phyloP scores from a whole-genome alignment of 768 basidiomycete genomes.

The Boletus tomentosulus region DNA sequence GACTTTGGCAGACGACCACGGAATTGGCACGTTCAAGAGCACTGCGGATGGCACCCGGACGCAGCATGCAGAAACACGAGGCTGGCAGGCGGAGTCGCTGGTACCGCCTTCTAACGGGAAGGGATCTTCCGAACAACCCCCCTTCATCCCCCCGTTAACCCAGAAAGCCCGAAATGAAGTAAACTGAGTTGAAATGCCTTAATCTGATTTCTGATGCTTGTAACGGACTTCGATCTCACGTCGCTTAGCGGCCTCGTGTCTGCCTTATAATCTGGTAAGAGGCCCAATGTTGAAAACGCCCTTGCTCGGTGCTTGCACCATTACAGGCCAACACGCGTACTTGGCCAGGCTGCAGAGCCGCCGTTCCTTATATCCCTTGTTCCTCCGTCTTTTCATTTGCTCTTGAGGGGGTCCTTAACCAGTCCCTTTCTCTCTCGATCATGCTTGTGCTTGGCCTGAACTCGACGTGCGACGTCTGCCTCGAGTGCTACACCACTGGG shows the following conservation, averaged over 20 bases:
- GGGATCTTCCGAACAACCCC: conserved; percentile 10
- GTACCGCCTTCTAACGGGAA: conserved; percentile 3
- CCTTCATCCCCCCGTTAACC: conserved; percentile 11
- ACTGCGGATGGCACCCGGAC: background rate
- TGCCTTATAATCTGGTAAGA: conserved; percentile 31
- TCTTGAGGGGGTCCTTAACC: conserved; percentile 31
- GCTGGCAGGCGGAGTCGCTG: background rate
- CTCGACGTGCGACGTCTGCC: conserved; percentile 74
- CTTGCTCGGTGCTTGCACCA: conserved; percentile 21
- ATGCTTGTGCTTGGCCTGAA: conserved; percentile 66
- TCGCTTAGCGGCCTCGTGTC: conserved; percentile 34
- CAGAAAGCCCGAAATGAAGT: conserved; percentile 29
- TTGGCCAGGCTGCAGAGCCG: conserved; percentile 23
- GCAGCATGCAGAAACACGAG: conserved; percentile 29
- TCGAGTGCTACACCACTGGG: conserved; percentile 55
- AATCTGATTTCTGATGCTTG: conserved; percentile 21
- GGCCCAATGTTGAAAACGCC: conserved; percentile 19
- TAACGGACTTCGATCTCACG: conserved; percentile 28
- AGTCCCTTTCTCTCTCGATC: conserved; percentile 31
- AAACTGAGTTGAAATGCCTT: conserved; percentile 19
- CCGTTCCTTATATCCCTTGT: conserved; percentile 20
- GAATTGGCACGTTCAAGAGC: conserved; percentile 3
- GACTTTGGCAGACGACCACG: background rate
- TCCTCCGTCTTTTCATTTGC: conserved; percentile 1
- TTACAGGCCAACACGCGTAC: conserved; percentile 28